phyloP scores from a whole-genome alignment of 2,329 filamentous ascomycete species.

The Huntiella decipiens region DNA sequence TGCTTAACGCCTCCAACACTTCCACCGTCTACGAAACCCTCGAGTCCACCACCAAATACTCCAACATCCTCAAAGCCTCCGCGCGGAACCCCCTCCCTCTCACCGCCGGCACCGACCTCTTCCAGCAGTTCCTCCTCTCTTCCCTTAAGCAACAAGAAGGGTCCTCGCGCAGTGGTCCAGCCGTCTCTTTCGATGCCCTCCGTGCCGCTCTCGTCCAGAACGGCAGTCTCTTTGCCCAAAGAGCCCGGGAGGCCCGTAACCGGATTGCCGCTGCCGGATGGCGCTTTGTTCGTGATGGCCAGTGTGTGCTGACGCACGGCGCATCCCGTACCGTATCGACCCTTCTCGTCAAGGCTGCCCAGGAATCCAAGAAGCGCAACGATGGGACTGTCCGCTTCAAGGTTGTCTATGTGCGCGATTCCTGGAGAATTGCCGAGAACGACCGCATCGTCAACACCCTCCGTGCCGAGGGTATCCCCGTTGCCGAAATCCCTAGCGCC shows the following conservation, averaged over 20 bases:
- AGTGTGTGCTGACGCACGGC: slow-evolving; percentile 76
- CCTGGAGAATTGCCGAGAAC: slow-evolving; percentile 38
- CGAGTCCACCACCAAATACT: slow-evolving; percentile 61
- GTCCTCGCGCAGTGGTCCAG: slow-evolving; percentile 14
- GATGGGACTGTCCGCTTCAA: slow-evolving; percentile 47
- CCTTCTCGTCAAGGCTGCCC: slow-evolving; percentile 47
- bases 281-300: slow-evolving; percentile 59
- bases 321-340: slow-evolving; percentile 69
- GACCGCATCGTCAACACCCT: slow-evolving; percentile 52
- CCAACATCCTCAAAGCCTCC: slow-evolving; percentile 54
- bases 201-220: slow-evolving; percentile 71
- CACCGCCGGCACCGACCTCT: slow-evolving; percentile 84
- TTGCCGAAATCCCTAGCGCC: slow-evolving; percentile 38
- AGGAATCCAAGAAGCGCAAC: slow-evolving; percentile 27
- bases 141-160: slow-evolving; percentile 39
- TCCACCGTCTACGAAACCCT: slow-evolving; percentile 90
- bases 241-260: slow-evolving; percentile 69
- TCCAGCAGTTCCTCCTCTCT: slow-evolving; percentile 80
- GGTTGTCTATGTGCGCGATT: slow-evolving; percentile 60
- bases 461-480: slow-evolving; percentile 55
- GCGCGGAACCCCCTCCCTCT: slow-evolving; percentile 82
- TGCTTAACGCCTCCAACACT: slow-evolving; percentile 60
- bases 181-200: slow-evolving; percentile 53
- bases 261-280: slow-evolving; percentile 66
- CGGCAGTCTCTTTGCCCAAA: slow-evolving; percentile 65